Base-by-base conservation (phyloP, 2,329 filamentous ascomycete genomes). In the Diaporthe citri region DNA sequence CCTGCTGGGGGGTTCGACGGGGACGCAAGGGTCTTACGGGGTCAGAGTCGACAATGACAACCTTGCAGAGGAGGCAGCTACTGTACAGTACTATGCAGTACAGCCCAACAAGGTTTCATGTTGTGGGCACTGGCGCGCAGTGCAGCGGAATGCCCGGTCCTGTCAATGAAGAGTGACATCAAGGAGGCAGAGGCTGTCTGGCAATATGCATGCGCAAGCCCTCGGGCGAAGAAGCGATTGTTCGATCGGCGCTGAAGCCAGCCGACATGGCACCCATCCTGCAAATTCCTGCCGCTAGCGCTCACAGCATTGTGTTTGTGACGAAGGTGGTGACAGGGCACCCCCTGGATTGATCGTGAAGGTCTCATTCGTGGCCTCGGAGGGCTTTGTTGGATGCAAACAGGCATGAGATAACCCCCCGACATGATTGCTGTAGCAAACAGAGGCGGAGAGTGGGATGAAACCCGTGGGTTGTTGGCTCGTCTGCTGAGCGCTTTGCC, bases 201-300 rank as follows among this genome's bases (percentile, higher is more conserved):
- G 64, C n/a, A 67, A 28, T 41, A 52, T 67, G 64, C 64, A 67
- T 52, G 46, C 48, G 64, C 22, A 34, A 67, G 64, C 46, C 28
- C 31, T 67, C 5, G 22, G 46, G 31, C n/a, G 46, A 25, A 52
- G 46, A 67, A 36, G 31, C 64, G 46, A 51, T 55, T 64, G 46
- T 62, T 34, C 70, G 46, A 72, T 72, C 60, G 71, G 59, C 71
- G 71, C 62, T 72, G 74, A 72, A 73, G 74, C 74, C 56, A 73
- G 74, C 74, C 74, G 70, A 73, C 71, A 69, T 73, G 74, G 71
- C 43, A 62, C 46, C 48, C 46, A 72, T 62, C 43, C 70, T 72
- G 48, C 56, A 51, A 60, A 72, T 62, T 48, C 57, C 22, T 52
- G 20, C 34, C 34, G 43, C 70, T 72, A 62, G 70, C 55, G 70